These are phyloP conservation scores for Trametes pubescens DNA, from an alignment of 1,284 basidiomycete genomes.

Conservation along the genomic window DNA sequence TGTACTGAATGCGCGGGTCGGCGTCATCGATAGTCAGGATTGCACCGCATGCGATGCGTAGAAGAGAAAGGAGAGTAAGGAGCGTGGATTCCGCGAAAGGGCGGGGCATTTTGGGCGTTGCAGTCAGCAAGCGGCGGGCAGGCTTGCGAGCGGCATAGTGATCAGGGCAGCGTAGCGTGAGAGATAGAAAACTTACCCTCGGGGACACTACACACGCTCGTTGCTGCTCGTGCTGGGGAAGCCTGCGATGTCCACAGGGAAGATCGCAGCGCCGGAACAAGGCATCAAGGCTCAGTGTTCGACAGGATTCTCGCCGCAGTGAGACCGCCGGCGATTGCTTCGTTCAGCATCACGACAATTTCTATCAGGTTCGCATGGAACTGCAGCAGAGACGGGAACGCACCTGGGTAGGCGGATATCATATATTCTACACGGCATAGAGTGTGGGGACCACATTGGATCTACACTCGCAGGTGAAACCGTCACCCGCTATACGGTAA, in stretches of 20 bases:
- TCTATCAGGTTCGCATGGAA: too few relatives aligned
- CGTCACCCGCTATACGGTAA: too few relatives aligned
- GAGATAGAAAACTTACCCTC: neutral
- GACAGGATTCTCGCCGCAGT: too few relatives aligned
- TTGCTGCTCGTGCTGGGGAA: neutral
- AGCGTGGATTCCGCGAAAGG: neutral
- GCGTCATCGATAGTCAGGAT: conserved; percentile 3
- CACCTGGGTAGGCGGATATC: too few relatives aligned
- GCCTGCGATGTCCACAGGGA: neutral
- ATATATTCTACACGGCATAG: too few relatives aligned
- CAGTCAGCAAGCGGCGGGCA: neutral
- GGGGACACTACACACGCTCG: neutral
- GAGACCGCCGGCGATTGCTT: too few relatives aligned
- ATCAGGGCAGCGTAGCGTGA: neutral
- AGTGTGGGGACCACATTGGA: too few relatives aligned
- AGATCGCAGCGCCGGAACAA: neutral
- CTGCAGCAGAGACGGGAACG: too few relatives aligned
- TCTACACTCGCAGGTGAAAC: too few relatives aligned
- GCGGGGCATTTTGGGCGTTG: neutral
- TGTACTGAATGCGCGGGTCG: neutral
- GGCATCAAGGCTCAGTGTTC: neutral
- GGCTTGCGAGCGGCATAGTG: neutral
- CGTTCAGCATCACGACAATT: too few relatives aligned
- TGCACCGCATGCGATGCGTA: neutral
- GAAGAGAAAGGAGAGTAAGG: neutral